Conservation (phyloP, 202 grass and related monocot species). For the Sporobolus alterniflorus region DNA sequence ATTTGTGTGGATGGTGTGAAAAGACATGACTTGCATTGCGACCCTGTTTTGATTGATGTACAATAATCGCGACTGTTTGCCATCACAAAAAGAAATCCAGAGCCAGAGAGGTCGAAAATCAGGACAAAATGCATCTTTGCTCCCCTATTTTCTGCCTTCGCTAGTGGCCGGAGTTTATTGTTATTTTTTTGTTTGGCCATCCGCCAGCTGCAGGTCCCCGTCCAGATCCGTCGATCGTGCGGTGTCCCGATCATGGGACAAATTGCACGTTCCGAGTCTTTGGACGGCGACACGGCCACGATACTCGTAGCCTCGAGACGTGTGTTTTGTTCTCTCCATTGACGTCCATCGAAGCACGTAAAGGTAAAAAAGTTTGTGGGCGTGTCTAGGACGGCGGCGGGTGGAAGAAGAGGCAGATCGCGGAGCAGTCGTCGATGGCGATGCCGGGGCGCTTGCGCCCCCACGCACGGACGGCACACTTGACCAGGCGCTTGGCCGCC, state of each 20-base stretch:
- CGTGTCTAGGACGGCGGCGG: slow-evolving; percentile 25
- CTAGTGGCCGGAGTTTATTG: slow-evolving; percentile 26
- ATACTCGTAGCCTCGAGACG: not conserved
- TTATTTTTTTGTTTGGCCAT: slow-evolving; percentile 11
- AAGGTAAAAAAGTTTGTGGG: not conserved
- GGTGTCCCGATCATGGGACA: slow-evolving; percentile 19
- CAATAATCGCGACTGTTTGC: not conserved
- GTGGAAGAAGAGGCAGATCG: slow-evolving; percentile 88
- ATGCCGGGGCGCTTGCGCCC: slow-evolving; percentile 62
- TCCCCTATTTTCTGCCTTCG: not conserved
- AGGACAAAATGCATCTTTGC: slow-evolving; percentile 32
- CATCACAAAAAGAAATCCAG: not conserved
- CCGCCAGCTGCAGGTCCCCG: slow-evolving; percentile 18
- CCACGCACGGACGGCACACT: slow-evolving; percentile 75
- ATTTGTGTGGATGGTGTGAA: not conserved
- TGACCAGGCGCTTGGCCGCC: slow-evolving; percentile 72
- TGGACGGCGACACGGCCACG: slow-evolving; percentile 20
- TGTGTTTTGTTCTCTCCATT: not conserved
- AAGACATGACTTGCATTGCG: slow-evolving; percentile 6
- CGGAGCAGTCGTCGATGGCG: slow-evolving; percentile 94
- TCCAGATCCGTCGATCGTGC: slow-evolving; percentile 19
- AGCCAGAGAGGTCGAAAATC: slow-evolving; percentile 11
- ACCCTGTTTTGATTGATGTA: slow-evolving; percentile 26
- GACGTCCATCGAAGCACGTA: slow-evolving; percentile 10
- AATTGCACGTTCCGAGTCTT: slow-evolving; percentile 25